Base-by-base conservation (phyloP, 257 asterid genomes). In the Scutellaria barbata region DNA sequence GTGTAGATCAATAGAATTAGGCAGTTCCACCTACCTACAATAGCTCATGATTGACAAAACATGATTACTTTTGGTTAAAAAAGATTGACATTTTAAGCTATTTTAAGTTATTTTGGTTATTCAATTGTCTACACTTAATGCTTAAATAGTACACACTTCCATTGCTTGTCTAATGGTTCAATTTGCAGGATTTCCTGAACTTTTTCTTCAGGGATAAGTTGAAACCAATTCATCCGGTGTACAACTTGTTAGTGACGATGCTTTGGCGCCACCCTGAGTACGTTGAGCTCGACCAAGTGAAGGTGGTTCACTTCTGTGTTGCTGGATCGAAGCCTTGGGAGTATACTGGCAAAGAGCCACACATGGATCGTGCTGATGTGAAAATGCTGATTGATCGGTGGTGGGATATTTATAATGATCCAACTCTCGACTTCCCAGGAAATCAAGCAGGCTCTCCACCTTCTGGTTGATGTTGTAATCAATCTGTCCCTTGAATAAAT, bases 261-360 rank as follows among this genome's bases (percentile, higher is more conserved):
- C 66, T 87, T 13, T 89, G 96, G 96, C 81, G 96, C 40, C 96
- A 89, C 57, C 94, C 96, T 0, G 89, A 89, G 75, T 79, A 71
- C 55, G 78, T 86, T 0, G 77, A 84, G 78, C 82, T 87, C 7
- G 80, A 80, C 12, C 43, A 68, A 40, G 92, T 81, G 12, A 89
- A 82, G 79, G 96, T 85, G n/a, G 92, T 84, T 0, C 94, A 85
- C 70, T 85, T 79, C 68, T 89, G 94, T 4, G 89, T 84, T 1
- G 67, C 85, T 0, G 94, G 94, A 0, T 82, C 96, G 1, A 87
- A 87, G 84, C 96, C 96, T 1, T 89, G 96, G 96, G 67, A 78
- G 75, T 85, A 74, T 76, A 85, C 88, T 0, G 96, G 91, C 11
- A 17, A 76, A 14, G 96, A 81, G 56, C 74, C 66, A 50, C 45